These are phyloP conservation scores for Calonectria pseudoturangicola DNA, from an alignment of 2,329 filamentous ascomycete genomes.

Conservation along the genomic window DNA sequence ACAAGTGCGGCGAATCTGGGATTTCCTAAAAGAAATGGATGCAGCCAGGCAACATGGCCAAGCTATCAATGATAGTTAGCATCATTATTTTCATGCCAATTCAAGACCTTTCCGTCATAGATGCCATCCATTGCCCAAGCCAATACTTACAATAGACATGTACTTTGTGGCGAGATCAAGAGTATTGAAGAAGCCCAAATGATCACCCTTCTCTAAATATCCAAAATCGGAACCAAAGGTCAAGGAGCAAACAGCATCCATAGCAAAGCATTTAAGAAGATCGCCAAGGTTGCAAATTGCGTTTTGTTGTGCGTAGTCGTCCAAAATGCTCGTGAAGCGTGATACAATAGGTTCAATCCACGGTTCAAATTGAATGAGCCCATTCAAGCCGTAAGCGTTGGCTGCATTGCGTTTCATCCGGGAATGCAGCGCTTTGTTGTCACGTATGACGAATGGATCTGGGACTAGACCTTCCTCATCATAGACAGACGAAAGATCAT, in stretches of 20 bases:
- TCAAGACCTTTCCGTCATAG: no score
- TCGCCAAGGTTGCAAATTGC: conserved; percentile 23
- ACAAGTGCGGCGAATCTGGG: conserved; percentile 12
- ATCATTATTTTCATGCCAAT: no score
- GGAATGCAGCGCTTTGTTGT: conserved; percentile 29
- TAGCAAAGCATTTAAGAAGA: conserved; percentile 20
- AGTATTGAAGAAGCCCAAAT: conserved; percentile 16
- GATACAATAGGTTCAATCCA: conserved; percentile 31
- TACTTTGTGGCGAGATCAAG: conserved; percentile 27
- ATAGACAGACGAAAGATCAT: conserved; percentile 25
- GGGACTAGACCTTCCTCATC: conserved; percentile 33
- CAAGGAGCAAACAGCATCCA: conserved; percentile 30
- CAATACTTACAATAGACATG: conserved; percentile 33
- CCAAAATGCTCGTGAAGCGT: background rate
- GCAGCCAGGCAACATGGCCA: conserved; percentile 31
- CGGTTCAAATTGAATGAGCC: conserved; percentile 30
- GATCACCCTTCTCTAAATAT: conserved; percentile 30
- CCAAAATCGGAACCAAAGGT: conserved; percentile 32
- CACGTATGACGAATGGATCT: conserved; percentile 27
- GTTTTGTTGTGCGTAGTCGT: conserved; percentile 8
- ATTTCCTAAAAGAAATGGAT: conserved; percentile 31
- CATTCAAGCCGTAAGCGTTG: conserved; percentile 32
- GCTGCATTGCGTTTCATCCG: conserved; percentile 36
- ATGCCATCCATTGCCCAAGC: no score
- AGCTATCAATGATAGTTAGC: background rate